Percentiles rank a stretch among this genome's conserved stretches.
These are phyloP conservation scores for Alternaria sp. DNA, from an alignment of 2,329 filamentous ascomycete species.

Conservation along the genomic window DNA sequence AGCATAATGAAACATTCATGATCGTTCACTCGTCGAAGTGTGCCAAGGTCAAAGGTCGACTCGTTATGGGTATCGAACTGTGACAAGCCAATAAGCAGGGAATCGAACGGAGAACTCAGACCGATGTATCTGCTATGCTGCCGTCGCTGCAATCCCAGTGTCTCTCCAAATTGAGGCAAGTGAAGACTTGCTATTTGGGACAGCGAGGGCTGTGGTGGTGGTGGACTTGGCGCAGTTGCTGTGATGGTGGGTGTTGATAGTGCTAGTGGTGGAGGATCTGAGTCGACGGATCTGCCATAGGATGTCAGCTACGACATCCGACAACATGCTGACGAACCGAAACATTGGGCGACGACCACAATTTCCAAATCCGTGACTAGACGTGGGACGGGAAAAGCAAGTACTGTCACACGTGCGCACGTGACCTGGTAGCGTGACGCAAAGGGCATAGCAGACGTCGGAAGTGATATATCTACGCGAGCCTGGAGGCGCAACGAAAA, in stretches of 20 bases:
- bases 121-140: slow-evolving; percentile 86
- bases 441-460: slow-evolving; percentile 14
- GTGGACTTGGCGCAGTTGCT: slow-evolving; percentile 50
- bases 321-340: slow-evolving; percentile 6
- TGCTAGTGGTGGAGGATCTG: slow-evolving; percentile 51
- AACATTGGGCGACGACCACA: not conserved
- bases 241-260: slow-evolving; percentile 52
- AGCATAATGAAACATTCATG: slow-evolving; percentile 82
- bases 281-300: slow-evolving; percentile 48
- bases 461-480: slow-evolving; percentile 14
- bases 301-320: slow-evolving; percentile 33
- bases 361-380: not conserved
- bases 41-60: slow-evolving; percentile 70
- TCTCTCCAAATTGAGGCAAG: slow-evolving; percentile 55
- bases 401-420: slow-evolving; percentile 30
- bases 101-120: slow-evolving; percentile 83
- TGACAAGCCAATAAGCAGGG: slow-evolving; percentile 81
- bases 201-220: slow-evolving; percentile 41
- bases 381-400: not conserved
- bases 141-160: slow-evolving; percentile 76
- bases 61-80: slow-evolving; percentile 83
- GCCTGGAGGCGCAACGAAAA: slow-evolving; percentile 12
- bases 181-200: slow-evolving; percentile 41
- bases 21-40: slow-evolving; percentile 77
- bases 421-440: slow-evolving; percentile 23